Evolutionary conservation across 2,329 filamentous ascomycete species (phyloP).

Genomic region (Cryphonectria parasitica): DNA sequence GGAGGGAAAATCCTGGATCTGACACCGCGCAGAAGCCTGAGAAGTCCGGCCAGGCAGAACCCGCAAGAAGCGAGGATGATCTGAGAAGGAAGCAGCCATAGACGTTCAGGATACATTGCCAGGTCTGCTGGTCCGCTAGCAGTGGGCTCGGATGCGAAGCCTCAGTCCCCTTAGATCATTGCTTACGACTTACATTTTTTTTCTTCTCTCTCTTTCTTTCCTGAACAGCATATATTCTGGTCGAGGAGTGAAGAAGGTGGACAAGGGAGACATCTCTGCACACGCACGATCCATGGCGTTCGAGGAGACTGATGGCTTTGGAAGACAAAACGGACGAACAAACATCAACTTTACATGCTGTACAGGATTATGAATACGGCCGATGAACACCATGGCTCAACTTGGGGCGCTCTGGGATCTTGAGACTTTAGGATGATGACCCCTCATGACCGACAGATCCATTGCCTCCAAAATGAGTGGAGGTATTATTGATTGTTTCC

Average conservation of each 20-base stretch:
- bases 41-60: conserved; percentile 19
- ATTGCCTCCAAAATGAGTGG: conserved; percentile 5
- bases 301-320: conserved; percentile 24
- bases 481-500: not conserved
- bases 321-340: conserved; percentile 25
- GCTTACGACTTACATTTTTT: conserved; percentile 2
- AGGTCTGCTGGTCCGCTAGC: not conserved
- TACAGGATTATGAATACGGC: conserved; percentile 14
- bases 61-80: conserved; percentile 4
- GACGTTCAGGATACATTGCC: conserved; percentile 1
- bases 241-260: conserved; percentile 1
- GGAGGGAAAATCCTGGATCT: conserved; percentile 33
- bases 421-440: conserved; percentile 33
- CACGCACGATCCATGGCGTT: conserved; percentile 21
- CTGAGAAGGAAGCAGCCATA: conserved; percentile 17
- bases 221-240: not conserved
- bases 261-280: conserved; percentile 18
- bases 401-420: conserved; percentile 35
- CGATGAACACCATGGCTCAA: conserved; percentile 34
- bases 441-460: not conserved
- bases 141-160: not conserved
- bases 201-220: not conserved
- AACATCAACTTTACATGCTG: conserved; percentile 10
- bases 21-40: conserved; percentile 24
- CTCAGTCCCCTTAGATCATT: not conserved